Conservation (phyloP, 345 rosid genomes). For the Arabidopsis suecica region DNA sequence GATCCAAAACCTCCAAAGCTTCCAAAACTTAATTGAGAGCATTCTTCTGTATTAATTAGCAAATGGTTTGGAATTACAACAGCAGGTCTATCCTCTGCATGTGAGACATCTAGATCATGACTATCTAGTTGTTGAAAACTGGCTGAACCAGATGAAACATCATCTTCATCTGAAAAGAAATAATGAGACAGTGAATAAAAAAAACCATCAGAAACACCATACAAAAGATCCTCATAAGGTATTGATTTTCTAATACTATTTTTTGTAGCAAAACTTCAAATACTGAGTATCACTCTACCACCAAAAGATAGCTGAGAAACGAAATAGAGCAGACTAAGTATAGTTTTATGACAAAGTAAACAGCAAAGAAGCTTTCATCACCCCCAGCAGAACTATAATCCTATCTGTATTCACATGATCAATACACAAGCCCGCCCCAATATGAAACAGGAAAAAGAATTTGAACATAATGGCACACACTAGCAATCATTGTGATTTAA, state of each 20-base stretch:
- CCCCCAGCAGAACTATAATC: conserved; percentile 9
- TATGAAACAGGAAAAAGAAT: neutral
- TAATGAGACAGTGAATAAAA: conserved; percentile 19
- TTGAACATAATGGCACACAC: conserved; percentile 16
- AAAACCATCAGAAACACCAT: conserved; percentile 2
- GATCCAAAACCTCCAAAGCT: conserved; percentile 81
- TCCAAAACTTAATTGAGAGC: conserved; percentile 96
- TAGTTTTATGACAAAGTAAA: conserved; percentile 18
- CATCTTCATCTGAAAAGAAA: conserved; percentile 66
- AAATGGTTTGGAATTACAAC: conserved; percentile 95
- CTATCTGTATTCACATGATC: neutral
- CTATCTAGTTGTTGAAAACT: conserved; percentile 64
- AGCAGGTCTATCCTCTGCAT: conserved; percentile 74
- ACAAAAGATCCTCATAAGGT: conserved; percentile 6
- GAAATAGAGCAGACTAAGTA: neutral
- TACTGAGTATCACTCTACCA: conserved; percentile 9
- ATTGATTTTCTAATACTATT: neutral
- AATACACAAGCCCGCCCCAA: conserved; percentile 9
- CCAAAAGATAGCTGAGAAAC: conserved; percentile 26
- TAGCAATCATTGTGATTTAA: neutral
- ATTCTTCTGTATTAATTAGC: conserved; percentile 78
- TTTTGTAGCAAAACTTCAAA: neutral
- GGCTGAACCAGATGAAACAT: conserved; percentile 56
- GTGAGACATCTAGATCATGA: conserved; percentile 54
- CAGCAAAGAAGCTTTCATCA: conserved; percentile 11